A percentile compares a stretch with the other conserved stretches of the same genome.
Evolutionary conservation across 2,329 filamentous ascomycete species (phyloP).

Genomic region (Juglanconis oblonga): DNA sequence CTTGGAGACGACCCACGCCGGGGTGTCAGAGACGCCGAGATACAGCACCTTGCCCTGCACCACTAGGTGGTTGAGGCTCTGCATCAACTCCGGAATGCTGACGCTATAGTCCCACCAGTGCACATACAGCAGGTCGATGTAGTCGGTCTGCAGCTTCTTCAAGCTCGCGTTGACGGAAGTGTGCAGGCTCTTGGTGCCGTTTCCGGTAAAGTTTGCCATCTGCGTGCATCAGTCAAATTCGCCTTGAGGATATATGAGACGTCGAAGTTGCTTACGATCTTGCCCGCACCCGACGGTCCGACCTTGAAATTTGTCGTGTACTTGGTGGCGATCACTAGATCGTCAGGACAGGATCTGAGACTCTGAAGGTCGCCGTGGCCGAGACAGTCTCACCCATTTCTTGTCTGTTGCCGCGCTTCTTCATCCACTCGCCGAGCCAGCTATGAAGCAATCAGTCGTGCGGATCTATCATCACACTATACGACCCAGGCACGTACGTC

Average conservation of each 20-base stretch:
- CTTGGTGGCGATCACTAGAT: slow-evolving; percentile 67
- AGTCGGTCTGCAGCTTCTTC: slow-evolving; percentile 42
- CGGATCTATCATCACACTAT: not conserved
- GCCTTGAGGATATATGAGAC: too few relatives aligned
- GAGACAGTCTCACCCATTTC: not conserved
- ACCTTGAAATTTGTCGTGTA: slow-evolving; percentile 49
- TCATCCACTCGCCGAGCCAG: slow-evolving; percentile 71
- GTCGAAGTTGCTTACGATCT: slow-evolving; percentile 19
- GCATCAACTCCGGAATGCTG: slow-evolving; percentile 40
- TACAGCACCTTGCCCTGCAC: slow-evolving; percentile 40
- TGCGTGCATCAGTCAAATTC: not conserved
- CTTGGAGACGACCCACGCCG: slow-evolving; percentile 37
- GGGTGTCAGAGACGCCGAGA: slow-evolving; percentile 37
- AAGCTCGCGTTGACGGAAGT: slow-evolving; percentile 47
- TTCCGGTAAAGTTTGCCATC: slow-evolving; percentile 51
- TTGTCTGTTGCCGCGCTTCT: slow-evolving; percentile 61
- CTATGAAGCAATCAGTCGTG: not conserved
- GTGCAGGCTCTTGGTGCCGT: slow-evolving; percentile 59
- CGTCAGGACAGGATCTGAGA: not conserved
- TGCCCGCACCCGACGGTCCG: slow-evolving; percentile 33
- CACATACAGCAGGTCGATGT: slow-evolving; percentile 43
- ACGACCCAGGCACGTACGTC: slow-evolving; percentile 18
- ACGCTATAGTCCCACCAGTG: slow-evolving; percentile 44
- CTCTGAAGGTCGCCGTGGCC: too few relatives aligned
- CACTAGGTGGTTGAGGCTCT: slow-evolving; percentile 39